Base-by-base conservation (phyloP, 2,329 filamentous ascomycete species). In the Emergomyces pasteurianus region DNA sequence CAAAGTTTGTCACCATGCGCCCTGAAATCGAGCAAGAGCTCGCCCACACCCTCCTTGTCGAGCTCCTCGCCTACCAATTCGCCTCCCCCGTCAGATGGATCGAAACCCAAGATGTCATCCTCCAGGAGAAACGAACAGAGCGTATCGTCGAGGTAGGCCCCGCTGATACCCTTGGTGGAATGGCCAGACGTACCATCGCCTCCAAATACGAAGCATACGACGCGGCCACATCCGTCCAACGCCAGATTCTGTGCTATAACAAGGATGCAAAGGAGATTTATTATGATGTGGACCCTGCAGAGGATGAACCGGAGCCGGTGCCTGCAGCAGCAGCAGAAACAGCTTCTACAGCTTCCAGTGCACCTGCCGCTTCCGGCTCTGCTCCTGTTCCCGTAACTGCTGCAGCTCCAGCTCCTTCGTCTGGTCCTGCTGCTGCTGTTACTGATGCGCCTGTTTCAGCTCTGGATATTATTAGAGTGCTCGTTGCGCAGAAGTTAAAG, bases 191-290 rank as follows among this genome's bases (percentile, higher is more conserved):
- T 69, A 99, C 94, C 59, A 79, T 99, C 64, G 90, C 92, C 63
- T 92, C 91, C 73, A 97, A 97, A 78, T 99, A 97, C 77, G 94
- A 99, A 81, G 92, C 92, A 65, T 96, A 96, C 78, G 94, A 99
- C 78, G 94, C 94, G 61, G 94, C 94, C 64, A 92, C 92, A 71
- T 96, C 92, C 8, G 87, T 97, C 50, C 92, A 96, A 78, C 86
- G 94, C 74, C 92, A 97, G 76, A 96, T 99, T 73, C 84, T 99
- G 61, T 97, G 94, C 81, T 99, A 97, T 81, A 97, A 96, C 82
- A 99, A 99, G 77, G 94, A 99, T 72, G 89, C 91, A 61, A 97
- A 96, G 76, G 94, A 99, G 76, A 99, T 99, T 66, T 99, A 99
- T 81, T 99, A 99, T 77, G 92, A 96, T 73, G 92, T 95, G 52